Evolutionary conservation across 83 land plant species (phyloP), one percentile per base, ranked within the genome.

Genomic region (Larix sibirica): DNA sequence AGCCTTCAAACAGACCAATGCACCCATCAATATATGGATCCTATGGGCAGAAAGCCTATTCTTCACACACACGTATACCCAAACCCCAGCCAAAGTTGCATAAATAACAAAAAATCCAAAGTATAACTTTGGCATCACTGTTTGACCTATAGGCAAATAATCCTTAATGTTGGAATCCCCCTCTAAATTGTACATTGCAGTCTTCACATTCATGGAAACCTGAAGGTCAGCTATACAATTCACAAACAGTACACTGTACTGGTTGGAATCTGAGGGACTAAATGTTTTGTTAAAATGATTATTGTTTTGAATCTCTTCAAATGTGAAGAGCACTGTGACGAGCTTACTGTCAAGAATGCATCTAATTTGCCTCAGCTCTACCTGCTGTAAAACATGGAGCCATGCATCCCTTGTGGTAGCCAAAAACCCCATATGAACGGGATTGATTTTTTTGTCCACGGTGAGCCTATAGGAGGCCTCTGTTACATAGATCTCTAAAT

Each of bases 11-110:
- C 81, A 18, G 20, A 91, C 81, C 75, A 91, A 62, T 40, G 82
- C 87, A 17, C 64, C 86, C 92, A 91, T 91, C 13, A 91, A 65
- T 9, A 78, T 0, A 80, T 91, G 93, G 81, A 91, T 89, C 73
- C 47, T 80, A 40, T 84, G 63, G 16, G 80, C 74, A 14, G 75
- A 44, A 28, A 10, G 21, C 62, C 66, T 79, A 1, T 87, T 42
- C 75, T 81, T 84, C 28, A 67, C 36, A 33, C 79, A 83, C 2
- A 83, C 33, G 21, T 40, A 83, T 18, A 17, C 24, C 93, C 93
- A 91, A 1, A 62, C 36, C n/a, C 24, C 79, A 9, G 42, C 68
- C 50, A 87, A 65, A 16, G 20, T 47, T 14, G 73, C 3, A 56
- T 87, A 87, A 18, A 68, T 28, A 5, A 83, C 21, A 28, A 80